These are phyloP conservation scores for Porodaedalea pini DNA, from an alignment of 1,284 basidiomycete genomes.

Conservation along the genomic window DNA sequence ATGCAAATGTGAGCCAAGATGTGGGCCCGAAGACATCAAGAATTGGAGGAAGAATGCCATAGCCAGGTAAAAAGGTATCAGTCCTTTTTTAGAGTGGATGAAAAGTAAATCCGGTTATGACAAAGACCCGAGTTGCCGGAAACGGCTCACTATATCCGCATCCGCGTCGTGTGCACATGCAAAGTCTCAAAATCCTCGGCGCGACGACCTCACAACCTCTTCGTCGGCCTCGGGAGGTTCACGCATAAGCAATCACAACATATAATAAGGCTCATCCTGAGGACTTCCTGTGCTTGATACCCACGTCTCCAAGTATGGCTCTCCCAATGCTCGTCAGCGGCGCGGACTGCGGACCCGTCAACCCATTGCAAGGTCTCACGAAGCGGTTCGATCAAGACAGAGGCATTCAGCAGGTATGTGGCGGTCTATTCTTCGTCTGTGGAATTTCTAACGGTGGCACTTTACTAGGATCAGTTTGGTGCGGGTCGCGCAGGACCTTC, in stretches of 20 bases:
- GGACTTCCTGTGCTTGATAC: neutral
- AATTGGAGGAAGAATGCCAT: no score
- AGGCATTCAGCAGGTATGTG: slow-evolving; percentile 67
- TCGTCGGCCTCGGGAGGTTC: neutral
- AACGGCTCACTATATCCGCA: neutral
- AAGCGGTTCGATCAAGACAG: slow-evolving; percentile 77
- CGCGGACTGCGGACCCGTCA: slow-evolving; percentile 78
- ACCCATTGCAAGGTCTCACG: slow-evolving; percentile 73
- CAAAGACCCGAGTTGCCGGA: neutral
- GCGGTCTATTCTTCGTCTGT: neutral
- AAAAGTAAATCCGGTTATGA: neutral
- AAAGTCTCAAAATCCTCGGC: neutral
- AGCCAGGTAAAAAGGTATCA: no score
- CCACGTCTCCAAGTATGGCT: slow-evolving; percentile 48
- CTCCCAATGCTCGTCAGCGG: slow-evolving; percentile 69
- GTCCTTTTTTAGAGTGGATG: no score
- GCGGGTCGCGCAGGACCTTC: slow-evolving; percentile 53
- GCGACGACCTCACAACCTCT: no score
- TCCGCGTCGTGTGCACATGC: neutral
- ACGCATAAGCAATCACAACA: neutral
- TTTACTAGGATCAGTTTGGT: slow-evolving; percentile 65
- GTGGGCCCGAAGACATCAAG: no score
- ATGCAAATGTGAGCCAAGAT: no score
- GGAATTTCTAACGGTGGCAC: neutral
- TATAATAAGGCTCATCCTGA: neutral